Evolutionary conservation across 1,284 basidiomycete species (phyloP).

Genomic region (Cryptococcus hybrid): DNA sequence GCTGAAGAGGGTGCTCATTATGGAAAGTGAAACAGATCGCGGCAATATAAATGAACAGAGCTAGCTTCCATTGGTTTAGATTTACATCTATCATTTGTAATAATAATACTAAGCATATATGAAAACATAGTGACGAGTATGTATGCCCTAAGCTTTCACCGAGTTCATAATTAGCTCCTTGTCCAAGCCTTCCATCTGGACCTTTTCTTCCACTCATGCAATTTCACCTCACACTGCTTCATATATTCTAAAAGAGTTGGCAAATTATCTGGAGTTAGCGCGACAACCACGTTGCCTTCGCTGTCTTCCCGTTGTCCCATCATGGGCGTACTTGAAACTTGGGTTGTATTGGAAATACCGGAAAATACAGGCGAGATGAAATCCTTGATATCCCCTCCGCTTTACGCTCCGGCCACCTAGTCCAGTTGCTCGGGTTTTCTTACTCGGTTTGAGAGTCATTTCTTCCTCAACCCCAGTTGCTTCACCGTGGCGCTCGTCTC

Average conservation of each 20-base stretch:
- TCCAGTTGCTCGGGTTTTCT: slow-evolving; percentile 21
- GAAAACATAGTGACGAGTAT: no score
- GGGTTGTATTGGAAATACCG: not conserved
- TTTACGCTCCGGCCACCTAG: slow-evolving; percentile 13
- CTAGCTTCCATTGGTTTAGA: not conserved
- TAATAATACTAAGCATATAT: no score
- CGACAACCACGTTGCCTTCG: slow-evolving; percentile 21
- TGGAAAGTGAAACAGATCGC: slow-evolving; percentile 45
- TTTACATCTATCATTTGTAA: no score
- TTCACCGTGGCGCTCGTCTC: not conserved
- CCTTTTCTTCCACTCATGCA: slow-evolving; percentile 36
- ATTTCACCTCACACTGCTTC: slow-evolving; percentile 38
- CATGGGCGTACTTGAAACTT: slow-evolving; percentile 1
- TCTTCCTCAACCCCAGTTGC: slow-evolving; percentile 2
- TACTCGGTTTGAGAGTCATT: slow-evolving; percentile 8
- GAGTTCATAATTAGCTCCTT: no score
- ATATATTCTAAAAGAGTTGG: slow-evolving; percentile 41
- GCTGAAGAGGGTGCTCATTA: slow-evolving; percentile 61
- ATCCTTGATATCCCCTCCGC: not conserved
- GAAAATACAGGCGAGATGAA: not conserved
- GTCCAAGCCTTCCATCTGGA: not conserved
- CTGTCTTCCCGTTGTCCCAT: not conserved
- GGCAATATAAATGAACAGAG: not conserved
- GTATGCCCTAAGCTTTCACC: no score
- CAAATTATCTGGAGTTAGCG: slow-evolving; percentile 45